Conservation (phyloP, 1,284 basidiomycete genomes). For the Apiotrichum brassicae region DNA sequence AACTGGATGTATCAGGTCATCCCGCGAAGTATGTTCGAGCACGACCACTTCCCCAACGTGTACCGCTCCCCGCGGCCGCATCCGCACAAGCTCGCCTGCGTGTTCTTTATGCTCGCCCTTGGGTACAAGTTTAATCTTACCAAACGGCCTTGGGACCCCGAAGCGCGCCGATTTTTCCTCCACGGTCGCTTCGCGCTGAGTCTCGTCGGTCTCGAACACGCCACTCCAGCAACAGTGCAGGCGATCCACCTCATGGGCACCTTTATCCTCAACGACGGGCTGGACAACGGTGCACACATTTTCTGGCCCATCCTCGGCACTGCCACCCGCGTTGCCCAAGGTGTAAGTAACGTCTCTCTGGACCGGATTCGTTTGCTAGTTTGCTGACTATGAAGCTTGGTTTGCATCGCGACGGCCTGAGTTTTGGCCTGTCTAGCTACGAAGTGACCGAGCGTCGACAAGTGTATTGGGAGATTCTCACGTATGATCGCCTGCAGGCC, state of each 20-base stretch:
- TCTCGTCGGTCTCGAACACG: slow-evolving; percentile 34
- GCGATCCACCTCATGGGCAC: slow-evolving; percentile 42
- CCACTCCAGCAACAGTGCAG: slow-evolving; percentile 43
- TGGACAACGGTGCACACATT: slow-evolving; percentile 41
- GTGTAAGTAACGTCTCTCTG: slow-evolving; percentile 21
- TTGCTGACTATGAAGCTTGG: slow-evolving; percentile 32
- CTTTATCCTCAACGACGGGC: slow-evolving; percentile 42
- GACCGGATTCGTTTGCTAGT: no score
- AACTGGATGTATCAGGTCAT: slow-evolving; percentile 46
- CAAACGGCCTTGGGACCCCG: slow-evolving; percentile 38
- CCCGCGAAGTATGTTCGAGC: slow-evolving; percentile 37
- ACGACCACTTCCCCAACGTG: slow-evolving; percentile 35
- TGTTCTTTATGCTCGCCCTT: slow-evolving; percentile 44
- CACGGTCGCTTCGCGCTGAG: slow-evolving; percentile 39
- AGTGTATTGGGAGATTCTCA: slow-evolving; percentile 46
- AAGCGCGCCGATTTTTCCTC: slow-evolving; percentile 36
- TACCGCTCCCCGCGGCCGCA: slow-evolving; percentile 33
- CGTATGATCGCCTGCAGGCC: slow-evolving; percentile 43
- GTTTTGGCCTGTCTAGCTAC: slow-evolving; percentile 36
- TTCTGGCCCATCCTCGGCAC: slow-evolving; percentile 46
- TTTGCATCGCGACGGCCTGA: slow-evolving; percentile 42
- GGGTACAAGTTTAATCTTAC: slow-evolving; percentile 44
- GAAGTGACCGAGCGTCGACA: slow-evolving; percentile 41
- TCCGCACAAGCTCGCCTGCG: slow-evolving; percentile 44
- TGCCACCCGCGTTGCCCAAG: slow-evolving; percentile 37